phyloP scores from a whole-genome alignment of 2,329 filamentous ascomycete species.

The Gyromitra esculenta region DNA sequence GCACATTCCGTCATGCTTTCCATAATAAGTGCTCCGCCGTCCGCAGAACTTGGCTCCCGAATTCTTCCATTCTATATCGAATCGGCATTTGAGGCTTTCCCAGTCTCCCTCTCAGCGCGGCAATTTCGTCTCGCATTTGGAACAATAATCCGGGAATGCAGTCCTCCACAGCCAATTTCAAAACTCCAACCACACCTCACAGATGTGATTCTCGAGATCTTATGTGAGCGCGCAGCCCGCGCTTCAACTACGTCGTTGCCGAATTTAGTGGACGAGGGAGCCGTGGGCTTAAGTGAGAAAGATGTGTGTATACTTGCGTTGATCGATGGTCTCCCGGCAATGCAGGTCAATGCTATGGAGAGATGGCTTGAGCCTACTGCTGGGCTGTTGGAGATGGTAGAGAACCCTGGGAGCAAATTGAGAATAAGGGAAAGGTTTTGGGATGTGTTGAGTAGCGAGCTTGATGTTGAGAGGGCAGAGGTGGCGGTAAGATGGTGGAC shows the following conservation, averaged over 20 bases:
- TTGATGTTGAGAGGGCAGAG: conserved; percentile 85
- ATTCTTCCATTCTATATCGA: conserved; percentile 86
- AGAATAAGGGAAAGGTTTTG: conserved; percentile 77
- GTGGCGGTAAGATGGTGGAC: conserved; percentile 86
- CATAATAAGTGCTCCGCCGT: conserved; percentile 81
- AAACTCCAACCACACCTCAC: conserved; percentile 79
- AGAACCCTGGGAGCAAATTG: conserved; percentile 70
- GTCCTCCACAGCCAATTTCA: conserved; percentile 79
- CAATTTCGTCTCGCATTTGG: conserved; percentile 91
- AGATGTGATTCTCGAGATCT: conserved; percentile 80
- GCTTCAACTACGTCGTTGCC: conserved; percentile 65
- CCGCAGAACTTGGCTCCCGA: conserved; percentile 73
- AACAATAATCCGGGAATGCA: conserved; percentile 81
- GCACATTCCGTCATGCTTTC: conserved; percentile 85
- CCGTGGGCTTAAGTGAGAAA: conserved; percentile 74
- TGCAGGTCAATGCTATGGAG: conserved; percentile 75
- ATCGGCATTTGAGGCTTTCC: conserved; percentile 81
- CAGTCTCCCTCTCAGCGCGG: conserved; percentile 77
- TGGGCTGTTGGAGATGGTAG: conserved; percentile 72
- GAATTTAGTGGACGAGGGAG: conserved; percentile 61
- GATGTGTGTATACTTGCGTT: conserved; percentile 78
- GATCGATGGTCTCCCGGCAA: conserved; percentile 78
- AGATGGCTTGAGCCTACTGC: conserved; percentile 83
- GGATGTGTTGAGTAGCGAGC: conserved; percentile 82
- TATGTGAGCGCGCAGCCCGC: conserved; percentile 71